Evolutionary conservation across 768 basidiomycete genomes (phyloP), one percentile per base, ranked within the genome.

Genomic region (Boletus bicolor): DNA sequence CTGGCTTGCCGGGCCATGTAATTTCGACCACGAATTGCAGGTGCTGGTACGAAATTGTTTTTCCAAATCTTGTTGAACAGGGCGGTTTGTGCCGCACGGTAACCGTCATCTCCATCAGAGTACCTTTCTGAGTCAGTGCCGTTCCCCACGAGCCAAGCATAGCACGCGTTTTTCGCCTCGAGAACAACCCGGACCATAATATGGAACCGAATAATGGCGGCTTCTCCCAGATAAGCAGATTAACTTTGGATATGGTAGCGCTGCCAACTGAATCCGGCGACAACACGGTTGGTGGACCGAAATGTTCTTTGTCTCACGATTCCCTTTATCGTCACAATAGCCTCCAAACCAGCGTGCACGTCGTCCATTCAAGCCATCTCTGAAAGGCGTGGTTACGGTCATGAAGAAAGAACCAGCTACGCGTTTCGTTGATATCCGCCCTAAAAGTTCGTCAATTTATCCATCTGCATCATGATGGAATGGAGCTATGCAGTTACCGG

Each of bases 61-160:
- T 28, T 28, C 28, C 4, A 28, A 4, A 28, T 28, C 5, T 28
- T 76, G 1, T 45, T 44, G 51, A 37, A 11, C 35, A 11, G 15
- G 7, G 30, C 12, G 24, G 53, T 34, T 19, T 5, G 48, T 51
- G 70, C 6, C 4, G 5, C 28, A 28, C 28, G 67, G 60, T 67
- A 73, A 34, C 69, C 63, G 15, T 64, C 65, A 19, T 24, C 45
- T 7, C 39, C 44, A 48, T 66, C 55, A 44, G 37, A 15, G 65
- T 62, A 11, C 41, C 32, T 44, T 34, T 30, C 44, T 5, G 5
- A n/a, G 17, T 17, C 14, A 26, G 3, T 12, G 42, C 43, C 14
- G 43, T 7, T 15, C 26, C 15, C 15, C 44, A 44, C 28, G 26
- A 28, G 43, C 24, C 2, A 49, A 37, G 44, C 12, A 34, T 5